Evolutionary conservation across 768 basidiomycete genomes (phyloP), one percentile per base, ranked within the genome.

Genomic region (Amanita exitialis): DNA sequence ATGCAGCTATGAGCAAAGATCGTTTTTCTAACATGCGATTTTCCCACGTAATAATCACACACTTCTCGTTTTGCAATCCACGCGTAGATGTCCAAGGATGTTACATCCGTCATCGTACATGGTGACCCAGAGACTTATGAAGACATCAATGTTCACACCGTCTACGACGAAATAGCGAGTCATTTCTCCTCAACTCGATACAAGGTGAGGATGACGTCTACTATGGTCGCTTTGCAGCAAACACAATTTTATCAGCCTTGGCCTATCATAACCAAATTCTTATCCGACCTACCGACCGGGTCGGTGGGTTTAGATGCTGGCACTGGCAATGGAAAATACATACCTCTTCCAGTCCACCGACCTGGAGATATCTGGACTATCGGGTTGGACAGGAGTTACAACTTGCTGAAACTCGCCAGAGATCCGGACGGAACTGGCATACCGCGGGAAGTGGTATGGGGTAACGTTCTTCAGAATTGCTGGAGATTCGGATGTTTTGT

Each of bases 251-350:
- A 41, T 41, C 37, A 47, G 90, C 90, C 90, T 54, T 95, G 90
- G 92, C 92, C 94, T 4, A 78, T 95, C 54, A 84, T 94, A 43
- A 76, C 81, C 13, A 61, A 67, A 37, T 96, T 95, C 64, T 71
- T 96, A 21, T 71, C 77, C 6, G 77, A 74, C 37, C 62, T 96
- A 12, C 78, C 86, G 12, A 68, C 81, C 16, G 86, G 90, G 21
- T 90, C 82, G 71, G 70, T 96, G 32, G 95, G 95, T 9, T 74
- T 99, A 21, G 96, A 99, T 64, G 87, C 90, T 21, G 96, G 96
- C 4, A 91, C 91, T 21, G 96, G 96, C 1, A 99, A 99, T 58
- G 96, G 96, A 41, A 98, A 99, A 75, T 98, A 98, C 68, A 78
- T 98, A 1, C 83, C 88, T 2, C 66, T 90, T 1, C 85, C 87